Evolutionary conservation across 1,284 basidiomycete species (phyloP).

Genomic region (Golubevia pallescens): DNA sequence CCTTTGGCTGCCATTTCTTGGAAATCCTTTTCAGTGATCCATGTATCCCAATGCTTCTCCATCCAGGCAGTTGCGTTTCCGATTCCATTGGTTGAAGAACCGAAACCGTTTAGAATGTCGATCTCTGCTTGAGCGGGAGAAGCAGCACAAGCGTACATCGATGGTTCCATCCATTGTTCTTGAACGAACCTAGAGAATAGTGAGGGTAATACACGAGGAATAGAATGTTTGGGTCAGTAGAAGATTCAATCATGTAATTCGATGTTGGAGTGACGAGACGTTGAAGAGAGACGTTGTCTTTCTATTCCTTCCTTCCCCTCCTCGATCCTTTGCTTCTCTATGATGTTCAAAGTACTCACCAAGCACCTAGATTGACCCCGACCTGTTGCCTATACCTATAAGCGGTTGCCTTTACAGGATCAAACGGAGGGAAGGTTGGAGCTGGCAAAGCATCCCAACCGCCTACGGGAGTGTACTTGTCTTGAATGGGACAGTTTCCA

Average conservation of each 20-base stretch:
- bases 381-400: no score
- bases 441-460: constrained; percentile 33
- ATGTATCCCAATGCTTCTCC: constrained; percentile 81
- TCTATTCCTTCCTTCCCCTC: background rate
- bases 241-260: constrained; percentile 1
- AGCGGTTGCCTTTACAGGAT: constrained; percentile 43
- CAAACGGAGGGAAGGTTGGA: constrained; percentile 43
- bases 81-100: constrained; percentile 68
- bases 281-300: background rate
- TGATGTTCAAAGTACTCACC: constrained; percentile 64
- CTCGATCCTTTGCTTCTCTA: background rate
- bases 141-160: constrained; percentile 73
- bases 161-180: constrained; percentile 79
- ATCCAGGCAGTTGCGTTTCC: constrained; percentile 67
- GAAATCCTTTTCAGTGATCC: constrained; percentile 74
- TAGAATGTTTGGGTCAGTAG: constrained; percentile 3
- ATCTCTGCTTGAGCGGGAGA: constrained; percentile 69
- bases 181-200: constrained; percentile 72
- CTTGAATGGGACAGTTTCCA: constrained; percentile 40
- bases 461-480: constrained; percentile 41
- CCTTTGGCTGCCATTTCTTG: constrained; percentile 59
- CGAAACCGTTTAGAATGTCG: constrained; percentile 66
- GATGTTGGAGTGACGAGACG: background rate
- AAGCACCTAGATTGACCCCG: constrained; percentile 73
- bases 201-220: no score